Evolutionary conservation across 177 flowering plant species (phyloP).

Genomic region (Vitis hybrid): DNA sequence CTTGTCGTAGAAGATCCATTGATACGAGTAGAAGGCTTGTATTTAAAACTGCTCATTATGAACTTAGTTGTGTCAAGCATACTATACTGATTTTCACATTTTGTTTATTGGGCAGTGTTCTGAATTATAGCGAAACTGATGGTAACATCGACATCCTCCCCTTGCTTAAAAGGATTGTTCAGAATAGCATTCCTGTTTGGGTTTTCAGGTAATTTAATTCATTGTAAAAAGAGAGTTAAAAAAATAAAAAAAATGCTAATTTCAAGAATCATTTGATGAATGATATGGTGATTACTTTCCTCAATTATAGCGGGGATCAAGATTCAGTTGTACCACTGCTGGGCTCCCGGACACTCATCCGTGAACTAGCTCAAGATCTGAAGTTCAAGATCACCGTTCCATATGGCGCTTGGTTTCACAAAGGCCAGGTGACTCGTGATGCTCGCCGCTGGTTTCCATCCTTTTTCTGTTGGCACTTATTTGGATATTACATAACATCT

Average conservation of each 20-base stretch:
- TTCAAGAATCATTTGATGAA: neutral
- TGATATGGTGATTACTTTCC: neutral
- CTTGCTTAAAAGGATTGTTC: slow-evolving; percentile 63
- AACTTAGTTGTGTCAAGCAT: neutral
- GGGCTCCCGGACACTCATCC: slow-evolving; percentile 79
- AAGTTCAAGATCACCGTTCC: slow-evolving; percentile 73
- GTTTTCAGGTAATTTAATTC: slow-evolving; percentile 65
- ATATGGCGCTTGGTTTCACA: slow-evolving; percentile 92
- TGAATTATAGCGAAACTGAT: slow-evolving; percentile 66
- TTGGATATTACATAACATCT: neutral
- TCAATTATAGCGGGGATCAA: slow-evolving; percentile 69
- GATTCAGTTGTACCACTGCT: slow-evolving; percentile 88
- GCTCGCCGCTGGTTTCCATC: neutral
- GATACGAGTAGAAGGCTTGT: neutral
- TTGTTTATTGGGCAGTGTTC: slow-evolving; percentile 35
- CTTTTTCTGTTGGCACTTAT: neutral
- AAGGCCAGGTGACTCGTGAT: slow-evolving; percentile 57
- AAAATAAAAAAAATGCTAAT: too few species aligned
- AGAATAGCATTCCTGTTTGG: slow-evolving; percentile 67
- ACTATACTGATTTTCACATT: neutral
- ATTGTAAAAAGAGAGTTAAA: neutral
- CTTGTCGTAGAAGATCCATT: too few species aligned
- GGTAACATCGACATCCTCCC: slow-evolving; percentile 79
- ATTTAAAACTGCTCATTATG: neutral
- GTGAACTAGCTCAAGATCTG: slow-evolving; percentile 80